Evolutionary conservation across 352 stramenopile genomes (phyloP).

Genomic region (Globisporangium acanthophoron): DNA sequence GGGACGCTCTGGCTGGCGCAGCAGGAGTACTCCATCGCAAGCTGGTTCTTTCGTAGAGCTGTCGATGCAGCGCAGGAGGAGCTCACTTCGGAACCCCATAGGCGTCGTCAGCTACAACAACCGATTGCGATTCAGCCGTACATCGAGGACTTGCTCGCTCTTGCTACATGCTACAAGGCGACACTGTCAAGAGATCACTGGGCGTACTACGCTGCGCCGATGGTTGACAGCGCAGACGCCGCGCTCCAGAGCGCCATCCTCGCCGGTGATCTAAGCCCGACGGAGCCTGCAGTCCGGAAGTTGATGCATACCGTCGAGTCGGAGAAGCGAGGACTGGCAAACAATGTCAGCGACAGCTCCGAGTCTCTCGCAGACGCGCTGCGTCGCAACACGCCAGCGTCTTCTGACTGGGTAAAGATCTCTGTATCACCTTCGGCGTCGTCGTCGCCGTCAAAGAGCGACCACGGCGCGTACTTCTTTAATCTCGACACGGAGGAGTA

Average conservation of each 20-base stretch:
- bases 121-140: neutral
- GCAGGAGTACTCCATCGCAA: constrained; percentile 38
- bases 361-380: constrained; percentile 26
- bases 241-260: constrained; percentile 7
- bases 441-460: neutral
- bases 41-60: constrained; percentile 39
- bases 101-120: neutral
- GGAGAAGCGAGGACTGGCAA: constrained; percentile 14
- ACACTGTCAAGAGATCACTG: constrained; percentile 19
- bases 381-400: constrained; percentile 30
- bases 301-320: neutral
- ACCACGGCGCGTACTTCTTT: constrained; percentile 30
- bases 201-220: constrained; percentile 3
- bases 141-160: constrained; percentile 24
- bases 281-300: constrained; percentile 1
- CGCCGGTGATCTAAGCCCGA: neutral
- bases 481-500: constrained; percentile 61
- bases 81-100: neutral
- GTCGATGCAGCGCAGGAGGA: neutral
- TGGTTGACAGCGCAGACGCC: constrained; percentile 15
- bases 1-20: constrained; percentile 29
- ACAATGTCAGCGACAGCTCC: constrained; percentile 2
- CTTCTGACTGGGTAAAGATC: constrained; percentile 54
- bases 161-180: constrained; percentile 37
- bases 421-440: neutral